Base-by-base conservation (phyloP, 345 rosid species). In the Pugionium dolabratum region DNA sequence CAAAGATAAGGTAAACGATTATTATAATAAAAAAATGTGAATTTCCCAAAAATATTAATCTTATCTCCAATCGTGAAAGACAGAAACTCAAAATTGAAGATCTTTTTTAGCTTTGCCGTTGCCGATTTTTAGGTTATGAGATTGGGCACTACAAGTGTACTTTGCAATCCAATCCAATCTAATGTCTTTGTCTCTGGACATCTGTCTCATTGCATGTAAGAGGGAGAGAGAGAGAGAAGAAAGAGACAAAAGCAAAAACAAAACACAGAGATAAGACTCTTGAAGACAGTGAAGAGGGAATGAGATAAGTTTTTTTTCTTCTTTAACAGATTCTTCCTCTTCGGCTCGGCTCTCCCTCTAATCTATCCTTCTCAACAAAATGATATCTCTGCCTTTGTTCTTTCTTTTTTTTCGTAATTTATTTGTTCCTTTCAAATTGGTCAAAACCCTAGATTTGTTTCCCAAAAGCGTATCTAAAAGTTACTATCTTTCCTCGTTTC, bases 371-470 rank as follows among this genome's bases (percentile, higher is more conserved):
- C 37, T 51, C 37, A 2, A 26, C 51, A 33, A 70, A 62, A 36
- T 36, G 1, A 2, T 59, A 35, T 62, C 18, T 59, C 61, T 52
- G n/a, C 10, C 59, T 71, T 70, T 44, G 29, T 44, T 62, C 49
- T 44, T 54, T 70, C 54, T 0, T 18, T 46, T 27, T 56, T 55
- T 62, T 36, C 29, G 60, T 30, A 9, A 37, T 8, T 52, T 70
- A 7, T 39, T 62, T 54, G 2, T 33, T 34, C 42, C n/a, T 32
- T 30, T 46, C 6, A 65, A 71, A 64, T 48, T 64, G 32, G 76
- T 72, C 76, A 59, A 59, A 72, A 59, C 76, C 76, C 76, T 73
- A 73, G 62, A 65, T 66, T 66, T 52, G 66, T 59, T 60, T 60
- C 52, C 46, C 46, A 3, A 42, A 69, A 42, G 60, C 25, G 35